A percentile compares a stretch with the other conserved stretches of the same genome.
phyloP scores from a whole-genome alignment of 768 basidiomycete species.

The Leccinum variicolor region DNA sequence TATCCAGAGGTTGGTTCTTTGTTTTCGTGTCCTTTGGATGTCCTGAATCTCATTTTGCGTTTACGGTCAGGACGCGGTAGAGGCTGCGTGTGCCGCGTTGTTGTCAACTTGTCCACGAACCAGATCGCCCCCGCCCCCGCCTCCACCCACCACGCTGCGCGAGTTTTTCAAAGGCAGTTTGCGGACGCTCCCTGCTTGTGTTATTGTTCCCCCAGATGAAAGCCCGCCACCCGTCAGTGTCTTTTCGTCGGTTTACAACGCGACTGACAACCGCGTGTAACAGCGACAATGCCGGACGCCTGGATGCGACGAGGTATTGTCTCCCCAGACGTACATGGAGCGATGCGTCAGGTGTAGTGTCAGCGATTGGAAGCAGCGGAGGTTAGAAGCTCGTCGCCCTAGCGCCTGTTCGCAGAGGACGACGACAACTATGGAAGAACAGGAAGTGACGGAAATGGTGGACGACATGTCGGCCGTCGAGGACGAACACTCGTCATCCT shows the following conservation, averaged over 20 bases:
- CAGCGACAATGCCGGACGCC: slow-evolving; percentile 16
- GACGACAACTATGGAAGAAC: neutral
- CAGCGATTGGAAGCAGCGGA: slow-evolving; percentile 18
- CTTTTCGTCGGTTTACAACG: neutral
- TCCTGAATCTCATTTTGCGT: neutral
- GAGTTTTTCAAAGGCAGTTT: neutral
- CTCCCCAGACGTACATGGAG: slow-evolving; percentile 3
- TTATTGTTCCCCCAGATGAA: neutral
- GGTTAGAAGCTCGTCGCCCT: neutral
- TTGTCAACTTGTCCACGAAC: neutral
- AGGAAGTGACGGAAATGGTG: neutral
- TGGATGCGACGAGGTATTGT: slow-evolving; percentile 14
- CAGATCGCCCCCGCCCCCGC: too few relatives aligned
- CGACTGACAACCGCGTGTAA: neutral
- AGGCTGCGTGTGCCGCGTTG: neutral
- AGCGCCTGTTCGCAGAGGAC: neutral
- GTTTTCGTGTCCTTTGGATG: too few relatives aligned
- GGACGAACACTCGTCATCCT: neutral
- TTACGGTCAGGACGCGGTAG: slow-evolving; percentile 8
- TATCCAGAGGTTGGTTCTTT: slow-evolving; percentile 13
- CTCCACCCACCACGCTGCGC: neutral
- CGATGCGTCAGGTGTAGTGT: slow-evolving; percentile 20
- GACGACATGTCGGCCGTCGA: slow-evolving; percentile 1
- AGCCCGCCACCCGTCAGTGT: neutral
- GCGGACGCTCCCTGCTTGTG: slow-evolving; percentile 3